These are phyloP conservation scores for slime mould (Dictyostelium discoideum) DNA, from an alignment of 78 protist species.

Conservation along the genomic window DNA sequence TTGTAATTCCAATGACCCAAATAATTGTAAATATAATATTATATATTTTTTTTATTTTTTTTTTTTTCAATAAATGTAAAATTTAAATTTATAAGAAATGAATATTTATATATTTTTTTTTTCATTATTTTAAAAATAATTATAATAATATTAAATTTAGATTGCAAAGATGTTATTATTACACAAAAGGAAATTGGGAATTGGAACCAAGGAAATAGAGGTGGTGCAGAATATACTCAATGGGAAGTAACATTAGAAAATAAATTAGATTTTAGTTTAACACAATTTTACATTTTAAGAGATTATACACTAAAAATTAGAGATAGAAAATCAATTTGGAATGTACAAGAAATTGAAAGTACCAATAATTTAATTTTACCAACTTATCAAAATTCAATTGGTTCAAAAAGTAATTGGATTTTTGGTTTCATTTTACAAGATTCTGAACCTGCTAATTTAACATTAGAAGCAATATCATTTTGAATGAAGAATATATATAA, in stretches of 20 bases:
- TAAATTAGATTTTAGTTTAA: neutral
- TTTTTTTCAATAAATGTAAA: no score
- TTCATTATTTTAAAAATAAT: neutral
- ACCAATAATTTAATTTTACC: neutral
- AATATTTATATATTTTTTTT: neutral
- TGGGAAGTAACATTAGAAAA: neutral
- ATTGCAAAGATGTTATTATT: neutral
- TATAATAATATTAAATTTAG: neutral
- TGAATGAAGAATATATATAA: neutral
- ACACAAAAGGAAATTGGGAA: neutral
- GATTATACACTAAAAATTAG: neutral
- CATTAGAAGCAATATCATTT: neutral
- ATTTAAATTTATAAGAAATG: no score
- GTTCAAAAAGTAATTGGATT: neutral
- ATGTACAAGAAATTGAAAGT: neutral
- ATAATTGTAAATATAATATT: neutral
- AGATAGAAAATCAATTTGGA: conserved; percentile 39
- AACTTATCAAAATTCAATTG: neutral
- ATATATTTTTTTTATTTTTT: no score
- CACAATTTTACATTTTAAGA: conserved; percentile 6
- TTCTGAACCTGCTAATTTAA: neutral
- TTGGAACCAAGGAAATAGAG: conserved; percentile 4
- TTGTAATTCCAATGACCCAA: neutral
- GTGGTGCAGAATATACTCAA: conserved; percentile 1
- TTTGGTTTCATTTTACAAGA: neutral